Percentiles rank a stretch among this genome's conserved stretches.
These are phyloP conservation scores for Bolboschoenus planiculmis DNA, from an alignment of 176 grass and related monocot genomes.

Conservation along the genomic window DNA sequence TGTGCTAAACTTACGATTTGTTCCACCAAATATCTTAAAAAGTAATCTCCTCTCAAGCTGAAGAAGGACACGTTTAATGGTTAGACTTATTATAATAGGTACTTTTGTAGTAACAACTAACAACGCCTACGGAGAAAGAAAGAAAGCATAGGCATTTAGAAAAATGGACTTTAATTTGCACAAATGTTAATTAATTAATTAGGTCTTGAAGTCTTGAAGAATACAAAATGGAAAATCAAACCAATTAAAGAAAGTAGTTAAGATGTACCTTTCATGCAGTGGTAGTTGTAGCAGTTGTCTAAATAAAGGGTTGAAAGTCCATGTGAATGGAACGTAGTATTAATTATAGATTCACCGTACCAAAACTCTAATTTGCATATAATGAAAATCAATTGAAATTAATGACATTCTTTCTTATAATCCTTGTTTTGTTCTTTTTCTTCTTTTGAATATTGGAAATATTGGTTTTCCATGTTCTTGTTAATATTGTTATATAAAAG, in stretches of 20 bases:
- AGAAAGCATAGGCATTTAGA: neutral
- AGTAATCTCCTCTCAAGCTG: too few relatives aligned
- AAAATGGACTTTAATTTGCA: neutral
- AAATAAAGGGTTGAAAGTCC: conserved; percentile 5
- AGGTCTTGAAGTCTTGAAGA: neutral
- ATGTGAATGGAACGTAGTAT: neutral
- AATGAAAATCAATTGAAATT: neutral
- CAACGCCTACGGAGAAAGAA: too few relatives aligned
- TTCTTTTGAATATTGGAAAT: neutral
- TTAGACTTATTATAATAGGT: neutral
- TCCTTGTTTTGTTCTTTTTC: neutral
- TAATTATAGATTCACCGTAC: neutral
- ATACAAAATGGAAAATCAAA: conserved; percentile 12
- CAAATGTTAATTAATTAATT: neutral
- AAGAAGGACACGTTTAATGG: neutral
- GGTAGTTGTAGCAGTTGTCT: conserved; percentile 16
- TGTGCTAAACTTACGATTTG: too few relatives aligned
- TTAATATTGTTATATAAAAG: neutral
- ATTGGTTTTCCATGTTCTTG: neutral
- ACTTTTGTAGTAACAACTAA: too few relatives aligned
- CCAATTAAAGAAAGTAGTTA: conserved; percentile 12
- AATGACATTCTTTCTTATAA: neutral
- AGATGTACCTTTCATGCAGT: neutral
- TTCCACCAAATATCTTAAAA: too few relatives aligned
- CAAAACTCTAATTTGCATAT: neutral